Percentiles rank a stretch among this genome's conserved stretches.
These are phyloP conservation scores for Cercospora berteroae DNA, from an alignment of 2,329 filamentous ascomycete genomes.

Conservation along the genomic window DNA sequence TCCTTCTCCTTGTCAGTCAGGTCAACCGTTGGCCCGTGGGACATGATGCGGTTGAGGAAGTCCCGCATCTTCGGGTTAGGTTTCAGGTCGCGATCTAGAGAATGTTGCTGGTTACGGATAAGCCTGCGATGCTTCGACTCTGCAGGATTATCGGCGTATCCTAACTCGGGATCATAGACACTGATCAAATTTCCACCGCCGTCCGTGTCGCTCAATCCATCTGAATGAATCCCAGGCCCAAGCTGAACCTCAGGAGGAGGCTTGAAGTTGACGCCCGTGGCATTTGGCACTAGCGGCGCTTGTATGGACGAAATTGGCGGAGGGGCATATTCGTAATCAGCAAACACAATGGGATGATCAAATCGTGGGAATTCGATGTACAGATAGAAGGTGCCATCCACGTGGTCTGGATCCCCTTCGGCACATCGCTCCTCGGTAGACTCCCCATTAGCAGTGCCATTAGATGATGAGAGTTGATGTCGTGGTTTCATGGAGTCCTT, in stretches of 20 bases:
- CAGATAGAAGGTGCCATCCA: conserved; percentile 71
- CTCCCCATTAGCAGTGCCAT: conserved; percentile 14
- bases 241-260: conserved; percentile 85
- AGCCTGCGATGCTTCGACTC: conserved; percentile 92
- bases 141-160: conserved; percentile 84
- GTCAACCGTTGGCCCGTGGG: conserved; percentile 86
- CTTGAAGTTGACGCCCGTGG: conserved; percentile 69
- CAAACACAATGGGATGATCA: conserved; percentile 93
- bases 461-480: not conserved
- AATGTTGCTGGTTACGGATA: conserved; percentile 87
- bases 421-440: conserved; percentile 28
- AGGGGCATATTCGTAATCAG: conserved; percentile 86
- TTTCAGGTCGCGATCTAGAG: conserved; percentile 90
- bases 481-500: conserved; percentile 37
- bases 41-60: conserved; percentile 84
- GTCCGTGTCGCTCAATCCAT: conserved; percentile 52
- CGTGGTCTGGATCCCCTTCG: conserved; percentile 43
- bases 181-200: conserved; percentile 67
- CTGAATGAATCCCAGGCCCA: conserved; percentile 80
- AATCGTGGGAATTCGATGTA: conserved; percentile 92
- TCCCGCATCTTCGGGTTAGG: conserved; percentile 95
- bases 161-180: conserved; percentile 92
- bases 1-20: conserved; percentile 91
- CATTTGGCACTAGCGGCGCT: conserved; percentile 53
- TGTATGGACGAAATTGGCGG: conserved; percentile 73